Percentiles rank a stretch among this genome's conserved stretches.
phyloP scores from a whole-genome alignment of 225 moss, liverwort and hornwort genomes.

The Bryoerythrophyllum caledonicum region DNA sequence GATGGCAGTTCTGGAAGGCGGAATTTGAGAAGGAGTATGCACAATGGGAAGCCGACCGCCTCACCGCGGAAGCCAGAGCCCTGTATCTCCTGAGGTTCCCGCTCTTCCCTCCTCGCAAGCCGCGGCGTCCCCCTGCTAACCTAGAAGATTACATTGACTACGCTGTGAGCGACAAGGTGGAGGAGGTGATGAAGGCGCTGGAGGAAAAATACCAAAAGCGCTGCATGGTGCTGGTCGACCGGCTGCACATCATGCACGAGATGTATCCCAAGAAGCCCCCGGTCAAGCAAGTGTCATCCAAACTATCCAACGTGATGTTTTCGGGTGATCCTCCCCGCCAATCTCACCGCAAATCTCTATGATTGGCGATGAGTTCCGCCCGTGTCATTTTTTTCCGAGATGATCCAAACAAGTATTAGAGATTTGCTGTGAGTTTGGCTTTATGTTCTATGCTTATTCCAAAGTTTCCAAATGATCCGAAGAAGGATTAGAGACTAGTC shows the following conservation, averaged over 20 bases:
- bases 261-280: background rate
- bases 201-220: constrained; percentile 28
- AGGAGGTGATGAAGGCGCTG: constrained; percentile 33
- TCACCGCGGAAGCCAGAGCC: constrained; percentile 28
- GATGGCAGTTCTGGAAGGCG: constrained; percentile 18
- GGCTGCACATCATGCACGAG: constrained; percentile 31
- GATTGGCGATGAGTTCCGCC: too few species aligned
- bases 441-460: too few species aligned
- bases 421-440: too few species aligned
- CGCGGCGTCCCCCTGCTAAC: constrained; percentile 16
- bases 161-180: constrained; percentile 42
- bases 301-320: background rate
- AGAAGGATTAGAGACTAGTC: too few species aligned
- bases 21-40: constrained; percentile 25
- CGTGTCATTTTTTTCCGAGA: too few species aligned
- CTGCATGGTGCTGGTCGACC: background rate
- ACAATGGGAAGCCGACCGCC: constrained; percentile 32
- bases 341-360: too few species aligned
- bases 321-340: too few species aligned
- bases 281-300: background rate
- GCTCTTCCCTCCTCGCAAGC: constrained; percentile 34
- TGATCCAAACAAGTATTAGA: too few species aligned
- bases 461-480: too few species aligned
- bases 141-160: constrained; percentile 51
- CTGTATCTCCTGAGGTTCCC: constrained; percentile 31